A percentile compares a stretch with the other conserved stretches of the same genome.
Conservation (phyloP, 73 alveolate genomes). For the Tetrahymena elliotti region DNA sequence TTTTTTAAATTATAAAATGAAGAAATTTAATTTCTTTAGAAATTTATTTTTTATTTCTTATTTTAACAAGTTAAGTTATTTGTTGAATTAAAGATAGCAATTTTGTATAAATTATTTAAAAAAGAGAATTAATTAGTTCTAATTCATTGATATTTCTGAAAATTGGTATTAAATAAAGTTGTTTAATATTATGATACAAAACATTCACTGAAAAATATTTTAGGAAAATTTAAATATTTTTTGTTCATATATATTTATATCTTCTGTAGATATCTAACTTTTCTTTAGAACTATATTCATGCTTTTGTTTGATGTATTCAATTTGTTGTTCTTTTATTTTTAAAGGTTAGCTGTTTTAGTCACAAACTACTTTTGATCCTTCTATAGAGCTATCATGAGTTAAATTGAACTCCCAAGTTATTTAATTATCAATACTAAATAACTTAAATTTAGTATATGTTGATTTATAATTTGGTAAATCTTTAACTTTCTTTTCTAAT, state of each 20-base stretch:
- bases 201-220: no score
- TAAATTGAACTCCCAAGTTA: background rate
- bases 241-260: background rate
- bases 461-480: background rate
- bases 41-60: no score
- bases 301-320: background rate
- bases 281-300: background rate
- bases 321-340: background rate
- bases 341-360: background rate
- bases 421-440: background rate
- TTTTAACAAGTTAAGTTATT: no score
- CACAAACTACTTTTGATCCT: background rate
- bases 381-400: background rate
- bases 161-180: no score
- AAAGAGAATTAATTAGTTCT: no score
- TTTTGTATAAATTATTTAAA: no score
- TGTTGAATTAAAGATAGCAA: no score
- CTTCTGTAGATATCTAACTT: background rate
- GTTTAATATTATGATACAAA: no score
- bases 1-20: no score
- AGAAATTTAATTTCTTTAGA: no score
- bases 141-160: no score
- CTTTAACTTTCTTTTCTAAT: background rate
- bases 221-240: no score
- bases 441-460: background rate